Percentiles rank a stretch among this genome's conserved stretches.
These are phyloP conservation scores for Erysiphe neolycopersici DNA, from an alignment of 2,329 filamentous ascomycete genomes.

Conservation along the genomic window DNA sequence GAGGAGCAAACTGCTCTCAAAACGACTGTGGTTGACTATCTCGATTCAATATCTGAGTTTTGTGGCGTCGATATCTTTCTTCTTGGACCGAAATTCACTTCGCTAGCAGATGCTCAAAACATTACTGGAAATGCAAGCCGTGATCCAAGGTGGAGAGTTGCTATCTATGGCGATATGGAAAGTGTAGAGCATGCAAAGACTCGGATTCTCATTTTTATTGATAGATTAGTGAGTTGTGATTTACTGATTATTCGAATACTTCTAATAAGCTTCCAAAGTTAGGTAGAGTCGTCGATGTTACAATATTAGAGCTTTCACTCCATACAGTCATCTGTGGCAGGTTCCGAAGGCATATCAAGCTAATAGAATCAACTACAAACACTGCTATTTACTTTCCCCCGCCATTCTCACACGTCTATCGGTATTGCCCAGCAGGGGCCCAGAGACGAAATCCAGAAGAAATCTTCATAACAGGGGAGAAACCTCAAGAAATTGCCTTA, in stretches of 20 bases:
- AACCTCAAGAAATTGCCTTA: slow-evolving; percentile 52
- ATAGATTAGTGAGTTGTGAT: slow-evolving; percentile 17
- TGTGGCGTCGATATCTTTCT: slow-evolving; percentile 95
- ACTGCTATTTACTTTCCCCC: slow-evolving; percentile 97
- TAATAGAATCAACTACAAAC: slow-evolving; percentile 84
- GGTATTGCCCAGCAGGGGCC: slow-evolving; percentile 64
- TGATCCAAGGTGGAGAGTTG: slow-evolving; percentile 73
- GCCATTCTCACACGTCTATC: slow-evolving; percentile 73
- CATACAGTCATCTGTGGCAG: slow-evolving; percentile 85
- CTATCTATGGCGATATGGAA: slow-evolving; percentile 86
- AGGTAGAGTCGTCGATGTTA: slow-evolving; percentile 46
- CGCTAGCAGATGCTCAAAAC: slow-evolving; percentile 46
- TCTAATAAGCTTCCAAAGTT: slow-evolving; percentile 24
- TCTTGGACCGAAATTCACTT: slow-evolving; percentile 65
- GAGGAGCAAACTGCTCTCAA: slow-evolving; percentile 37
- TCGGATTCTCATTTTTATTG: slow-evolving; percentile 85
- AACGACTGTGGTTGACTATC: slow-evolving; percentile 50
- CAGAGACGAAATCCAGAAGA: slow-evolving; percentile 62
- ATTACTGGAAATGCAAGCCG: slow-evolving; percentile 51
- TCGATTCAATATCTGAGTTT: slow-evolving; percentile 65
- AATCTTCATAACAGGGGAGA: slow-evolving; percentile 87
- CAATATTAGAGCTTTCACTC: slow-evolving; percentile 61
- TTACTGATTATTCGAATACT: slow-evolving; percentile 12
- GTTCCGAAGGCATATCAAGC: slow-evolving; percentile 88
- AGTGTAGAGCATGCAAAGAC: slow-evolving; percentile 95